These are phyloP conservation scores for Herpetospermum pedunculosum DNA, from an alignment of 306 rosid species.

Conservation along the genomic window DNA sequence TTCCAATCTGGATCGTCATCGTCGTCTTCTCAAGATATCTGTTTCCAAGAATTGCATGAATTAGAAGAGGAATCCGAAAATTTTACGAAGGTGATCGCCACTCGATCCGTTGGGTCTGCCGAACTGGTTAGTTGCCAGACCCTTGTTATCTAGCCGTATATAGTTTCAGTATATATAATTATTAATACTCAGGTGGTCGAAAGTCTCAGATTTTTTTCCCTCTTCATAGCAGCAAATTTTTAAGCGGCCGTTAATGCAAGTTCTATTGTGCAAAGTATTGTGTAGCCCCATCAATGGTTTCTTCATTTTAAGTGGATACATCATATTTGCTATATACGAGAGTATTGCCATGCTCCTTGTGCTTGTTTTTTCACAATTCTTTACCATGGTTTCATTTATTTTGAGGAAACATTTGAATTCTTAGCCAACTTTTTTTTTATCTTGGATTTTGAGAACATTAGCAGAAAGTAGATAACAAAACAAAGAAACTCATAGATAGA, in stretches of 20 bases:
- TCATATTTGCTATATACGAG: background rate
- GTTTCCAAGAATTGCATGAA: slow-evolving; percentile 26
- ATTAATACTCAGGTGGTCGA: background rate
- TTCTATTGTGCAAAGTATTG: background rate
- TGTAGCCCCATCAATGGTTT: background rate
- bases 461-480: too few relatives aligned
- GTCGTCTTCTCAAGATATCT: slow-evolving; percentile 22
- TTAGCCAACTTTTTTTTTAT: too few relatives aligned
- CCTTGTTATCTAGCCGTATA: slow-evolving; percentile 40
- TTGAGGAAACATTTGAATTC: too few relatives aligned
- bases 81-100: slow-evolving; percentile 56
- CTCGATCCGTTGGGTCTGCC: slow-evolving; percentile 43
- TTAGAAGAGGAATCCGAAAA: slow-evolving; percentile 36
- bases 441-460: too few relatives aligned
- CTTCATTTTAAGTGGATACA: background rate
- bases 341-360: too few relatives aligned
- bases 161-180: background rate
- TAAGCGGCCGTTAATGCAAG: background rate
- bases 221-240: background rate
- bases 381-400: too few relatives aligned
- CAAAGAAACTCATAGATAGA: too few relatives aligned
- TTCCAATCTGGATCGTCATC: slow-evolving; percentile 22
- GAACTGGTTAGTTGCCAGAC: slow-evolving; percentile 93
- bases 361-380: too few relatives aligned
- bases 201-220: background rate